Percentiles rank a stretch among this genome's conserved stretches.
phyloP scores from a whole-genome alignment of 805 yeast genomes.

The Starmerella bacillaris region DNA sequence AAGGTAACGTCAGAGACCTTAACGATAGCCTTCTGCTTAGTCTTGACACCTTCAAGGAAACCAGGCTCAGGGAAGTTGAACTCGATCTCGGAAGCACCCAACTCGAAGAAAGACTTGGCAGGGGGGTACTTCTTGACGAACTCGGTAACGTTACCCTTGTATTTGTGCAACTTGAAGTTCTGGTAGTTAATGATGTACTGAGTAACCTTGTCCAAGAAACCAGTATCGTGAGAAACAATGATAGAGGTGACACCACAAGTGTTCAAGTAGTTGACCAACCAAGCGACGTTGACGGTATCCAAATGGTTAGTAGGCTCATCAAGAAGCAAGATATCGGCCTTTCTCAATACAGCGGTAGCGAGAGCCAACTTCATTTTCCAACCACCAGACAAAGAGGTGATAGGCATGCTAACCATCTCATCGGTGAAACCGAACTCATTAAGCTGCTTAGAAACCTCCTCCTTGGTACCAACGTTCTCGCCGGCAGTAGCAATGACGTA shows the following conservation, averaged over 20 bases:
- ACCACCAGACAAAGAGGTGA: constrained; percentile 93
- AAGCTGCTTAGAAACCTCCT: constrained; percentile 52
- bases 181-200: constrained; percentile 99
- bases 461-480: constrained; percentile 60
- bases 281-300: constrained; percentile 98
- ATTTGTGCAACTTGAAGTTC: constrained; percentile 98
- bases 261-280: constrained; percentile 98
- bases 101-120: constrained; percentile 96
- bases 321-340: constrained; percentile 80
- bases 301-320: constrained; percentile 98
- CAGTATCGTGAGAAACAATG: constrained; percentile 98
- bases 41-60: constrained; percentile 99
- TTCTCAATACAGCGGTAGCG: constrained; percentile 97
- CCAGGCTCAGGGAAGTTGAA: constrained; percentile 99
- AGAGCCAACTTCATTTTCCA: constrained; percentile 98
- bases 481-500: constrained; percentile 75
- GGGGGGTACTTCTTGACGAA: constrained; percentile 97
- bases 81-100: constrained; percentile 94
- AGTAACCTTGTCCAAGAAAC: constrained; percentile 93
- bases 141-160: constrained; percentile 99
- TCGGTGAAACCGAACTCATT: constrained; percentile 80
- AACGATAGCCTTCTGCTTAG: constrained; percentile 99
- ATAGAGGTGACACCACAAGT: constrained; percentile 98
- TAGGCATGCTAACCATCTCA: constrained; percentile 73
- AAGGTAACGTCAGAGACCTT: constrained; percentile 92